These are phyloP conservation scores for Flueggea neowawraea DNA, from an alignment of 441 rosid genomes.

Conservation along the genomic window DNA sequence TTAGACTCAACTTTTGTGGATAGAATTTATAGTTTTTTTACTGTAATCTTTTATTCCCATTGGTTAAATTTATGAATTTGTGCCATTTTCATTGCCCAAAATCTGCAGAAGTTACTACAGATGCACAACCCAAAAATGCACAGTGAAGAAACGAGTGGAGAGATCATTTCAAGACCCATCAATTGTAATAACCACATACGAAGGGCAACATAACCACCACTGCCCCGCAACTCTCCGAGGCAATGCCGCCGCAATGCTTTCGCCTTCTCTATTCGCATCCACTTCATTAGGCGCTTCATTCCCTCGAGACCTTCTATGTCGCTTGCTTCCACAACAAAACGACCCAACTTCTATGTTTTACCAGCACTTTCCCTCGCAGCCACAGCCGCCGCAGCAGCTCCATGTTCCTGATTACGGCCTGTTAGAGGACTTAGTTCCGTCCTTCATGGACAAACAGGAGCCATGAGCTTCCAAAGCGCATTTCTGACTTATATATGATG, in stretches of 20 bases:
- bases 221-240: slow-evolving; percentile 68
- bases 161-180: slow-evolving; percentile 83
- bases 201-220: slow-evolving; percentile 79
- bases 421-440: neutral
- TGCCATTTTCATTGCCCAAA: neutral
- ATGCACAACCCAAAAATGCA: slow-evolving; percentile 79
- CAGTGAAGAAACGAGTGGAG: slow-evolving; percentile 84
- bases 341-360: too few species aligned
- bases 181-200: slow-evolving; percentile 79
- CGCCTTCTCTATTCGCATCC: slow-evolving; percentile 29
- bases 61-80: too few species aligned
- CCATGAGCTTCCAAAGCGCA: neutral
- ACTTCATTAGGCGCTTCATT: slow-evolving; percentile 19
- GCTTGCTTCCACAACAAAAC: slow-evolving; percentile 7
- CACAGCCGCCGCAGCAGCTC: neutral
- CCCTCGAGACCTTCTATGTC: slow-evolving; percentile 15
- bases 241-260: slow-evolving; percentile 30
- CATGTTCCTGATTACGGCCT: neutral
- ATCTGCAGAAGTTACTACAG: slow-evolving; percentile 76
- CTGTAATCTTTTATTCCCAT: too few species aligned
- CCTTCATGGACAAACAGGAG: neutral
- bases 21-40: too few species aligned
- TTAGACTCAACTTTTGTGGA: too few species aligned
- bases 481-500: neutral
- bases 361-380: neutral